phyloP scores from a whole-genome alignment of 179 eudicot species.

The Beta macrorhiza region DNA sequence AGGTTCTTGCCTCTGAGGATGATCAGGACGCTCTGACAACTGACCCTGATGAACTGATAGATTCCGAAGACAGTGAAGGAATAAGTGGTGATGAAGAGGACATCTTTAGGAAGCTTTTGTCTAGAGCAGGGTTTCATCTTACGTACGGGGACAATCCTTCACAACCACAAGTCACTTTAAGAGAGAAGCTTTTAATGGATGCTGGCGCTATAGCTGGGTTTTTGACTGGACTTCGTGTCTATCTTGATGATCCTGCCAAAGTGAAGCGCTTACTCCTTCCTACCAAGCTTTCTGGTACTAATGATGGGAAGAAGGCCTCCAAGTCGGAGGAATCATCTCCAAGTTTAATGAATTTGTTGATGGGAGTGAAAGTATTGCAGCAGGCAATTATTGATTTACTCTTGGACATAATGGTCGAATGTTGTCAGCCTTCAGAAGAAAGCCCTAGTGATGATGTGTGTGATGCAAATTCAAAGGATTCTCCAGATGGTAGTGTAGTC shows the following conservation, averaged over 20 bases:
- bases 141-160: conserved; percentile 88
- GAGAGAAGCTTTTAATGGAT: conserved; percentile 98
- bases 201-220: conserved; percentile 98
- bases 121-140: conserved; percentile 94
- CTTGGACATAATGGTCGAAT: conserved; percentile 98
- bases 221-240: conserved; percentile 89
- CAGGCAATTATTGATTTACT: conserved; percentile 98
- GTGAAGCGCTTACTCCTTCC: conserved; percentile 97
- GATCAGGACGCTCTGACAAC: conserved; percentile 96
- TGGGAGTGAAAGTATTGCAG: conserved; percentile 98
- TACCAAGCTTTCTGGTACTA: conserved; percentile 72
- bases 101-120: conserved; percentile 87
- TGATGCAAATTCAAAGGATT: conserved; percentile 52
- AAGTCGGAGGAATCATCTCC: conserved; percentile 81
- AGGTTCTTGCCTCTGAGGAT: conserved; percentile 98
- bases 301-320: conserved; percentile 59
- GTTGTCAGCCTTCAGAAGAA: conserved; percentile 93
- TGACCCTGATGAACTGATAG: conserved; percentile 95
- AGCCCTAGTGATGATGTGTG: conserved; percentile 46
- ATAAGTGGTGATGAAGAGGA: conserved; percentile 97
- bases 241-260: conserved; percentile 98
- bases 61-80: conserved; percentile 99
- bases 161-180: conserved; percentile 93
- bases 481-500: conserved; percentile 49
- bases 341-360: conserved; percentile 90